phyloP scores from a whole-genome alignment of 805 yeast species.

The Saccharomycopsis oosterbeekiorum region DNA sequence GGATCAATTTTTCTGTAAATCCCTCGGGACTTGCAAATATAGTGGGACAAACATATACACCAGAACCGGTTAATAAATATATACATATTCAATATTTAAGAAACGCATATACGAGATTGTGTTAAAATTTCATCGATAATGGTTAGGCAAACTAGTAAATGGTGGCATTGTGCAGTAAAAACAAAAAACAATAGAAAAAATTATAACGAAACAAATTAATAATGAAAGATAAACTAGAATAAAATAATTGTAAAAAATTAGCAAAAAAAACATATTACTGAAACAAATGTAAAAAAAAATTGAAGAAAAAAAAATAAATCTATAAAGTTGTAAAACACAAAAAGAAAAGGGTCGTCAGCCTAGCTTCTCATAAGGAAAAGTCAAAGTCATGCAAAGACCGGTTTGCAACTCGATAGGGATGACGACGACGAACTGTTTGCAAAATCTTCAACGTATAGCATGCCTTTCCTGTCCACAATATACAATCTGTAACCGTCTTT shows the following conservation, averaged over 20 bases:
- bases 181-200: too few relatives aligned
- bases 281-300: neutral
- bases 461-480: constrained; percentile 73
- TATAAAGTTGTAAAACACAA: neutral
- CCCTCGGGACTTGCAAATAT: neutral
- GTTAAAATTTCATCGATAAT: too few relatives aligned
- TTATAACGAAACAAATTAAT: neutral
- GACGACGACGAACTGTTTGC: neutral
- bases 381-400: neutral
- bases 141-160: too few relatives aligned
- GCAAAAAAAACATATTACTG: neutral
- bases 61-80: too few relatives aligned
- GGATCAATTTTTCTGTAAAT: too few relatives aligned
- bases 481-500: constrained; percentile 73
- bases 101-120: too few relatives aligned
- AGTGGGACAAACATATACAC: neutral
- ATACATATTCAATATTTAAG: too few relatives aligned
- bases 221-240: neutral
- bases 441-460: constrained; percentile 72
- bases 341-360: neutral
- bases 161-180: too few relatives aligned
- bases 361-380: neutral
- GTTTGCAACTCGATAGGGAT: neutral
- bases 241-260: neutral
- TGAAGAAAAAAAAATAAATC: neutral